A percentile compares a stretch with the other conserved stretches of the same genome.
phyloP scores from a whole-genome alignment of 2,329 filamentous ascomycete species.

The Nothopassalora personata region DNA sequence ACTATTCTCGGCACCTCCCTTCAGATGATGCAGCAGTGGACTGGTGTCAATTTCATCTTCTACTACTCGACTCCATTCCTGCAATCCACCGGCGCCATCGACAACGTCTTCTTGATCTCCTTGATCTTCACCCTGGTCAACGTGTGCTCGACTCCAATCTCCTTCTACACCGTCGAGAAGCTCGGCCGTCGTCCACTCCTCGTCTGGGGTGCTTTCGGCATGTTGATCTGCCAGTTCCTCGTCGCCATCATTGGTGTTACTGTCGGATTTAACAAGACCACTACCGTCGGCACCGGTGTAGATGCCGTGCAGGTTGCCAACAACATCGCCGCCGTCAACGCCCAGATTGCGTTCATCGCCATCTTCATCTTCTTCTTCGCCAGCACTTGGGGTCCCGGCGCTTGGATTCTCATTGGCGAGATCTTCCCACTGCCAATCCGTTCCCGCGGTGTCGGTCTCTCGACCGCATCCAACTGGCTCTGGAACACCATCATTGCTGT shows the following conservation, averaged over 20 bases:
- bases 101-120: constrained; percentile 74
- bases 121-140: constrained; percentile 86
- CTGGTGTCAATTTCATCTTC: constrained; percentile 91
- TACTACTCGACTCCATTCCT: constrained; percentile 73
- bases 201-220: constrained; percentile 70
- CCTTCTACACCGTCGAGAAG: constrained; percentile 79
- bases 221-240: constrained; percentile 83
- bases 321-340: constrained; percentile 43
- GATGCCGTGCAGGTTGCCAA: constrained; percentile 42
- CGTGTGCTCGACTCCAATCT: constrained; percentile 76
- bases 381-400: constrained; percentile 75
- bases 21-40: constrained; percentile 56
- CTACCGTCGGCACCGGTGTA: constrained; percentile 28
- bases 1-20: constrained; percentile 44
- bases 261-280: constrained; percentile 35
- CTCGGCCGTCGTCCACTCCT: constrained; percentile 77
- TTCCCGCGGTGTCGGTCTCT: constrained; percentile 78
- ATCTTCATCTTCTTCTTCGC: constrained; percentile 94
- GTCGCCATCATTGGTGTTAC: constrained; percentile 62
- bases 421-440: constrained; percentile 87
- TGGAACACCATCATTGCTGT: constrained; percentile 48
- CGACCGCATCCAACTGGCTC: constrained; percentile 79
- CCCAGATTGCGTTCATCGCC: constrained; percentile 81
- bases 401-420: constrained; percentile 73
- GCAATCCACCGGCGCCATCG: constrained; percentile 67